Conservation (phyloP, 257 asterid species). For the Phtheirospermum japonicum region DNA sequence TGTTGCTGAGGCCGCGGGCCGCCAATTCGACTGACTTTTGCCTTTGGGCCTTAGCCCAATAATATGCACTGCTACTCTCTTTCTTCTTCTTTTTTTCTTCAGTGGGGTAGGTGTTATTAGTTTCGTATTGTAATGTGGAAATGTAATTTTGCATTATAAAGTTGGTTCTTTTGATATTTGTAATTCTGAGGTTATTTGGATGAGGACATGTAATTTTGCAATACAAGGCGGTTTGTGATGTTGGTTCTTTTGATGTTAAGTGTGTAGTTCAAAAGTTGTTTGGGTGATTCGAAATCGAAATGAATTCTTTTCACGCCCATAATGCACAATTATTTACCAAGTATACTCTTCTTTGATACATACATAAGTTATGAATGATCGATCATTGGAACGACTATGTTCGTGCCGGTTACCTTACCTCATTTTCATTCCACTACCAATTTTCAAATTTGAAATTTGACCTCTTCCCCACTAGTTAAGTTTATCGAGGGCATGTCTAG, state of each 20-base stretch:
- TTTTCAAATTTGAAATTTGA: no score
- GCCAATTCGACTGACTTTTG: constrained; percentile 48
- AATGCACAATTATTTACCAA: no score
- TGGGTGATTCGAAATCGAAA: neutral
- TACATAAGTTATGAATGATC: no score
- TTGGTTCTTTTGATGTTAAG: neutral
- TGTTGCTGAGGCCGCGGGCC: constrained; percentile 81
- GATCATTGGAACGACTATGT: no score
- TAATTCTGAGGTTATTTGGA: neutral
- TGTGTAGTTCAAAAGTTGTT: neutral
- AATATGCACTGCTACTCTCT: no score
- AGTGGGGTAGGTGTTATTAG: neutral
- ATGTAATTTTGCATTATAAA: neutral
- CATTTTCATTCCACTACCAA: no score
- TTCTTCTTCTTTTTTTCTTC: no score
- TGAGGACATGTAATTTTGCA: neutral
- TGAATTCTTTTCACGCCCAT: neutral
- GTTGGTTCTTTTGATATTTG: neutral
- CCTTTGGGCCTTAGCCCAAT: neutral
- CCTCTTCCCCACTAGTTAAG: no score
- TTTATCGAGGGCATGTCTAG: no score
- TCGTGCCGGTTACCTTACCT: no score
- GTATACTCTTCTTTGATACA: no score
- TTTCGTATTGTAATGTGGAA: neutral
- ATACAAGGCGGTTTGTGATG: neutral